phyloP scores from a whole-genome alignment of 495 filamentous ascomycete genomes.

The Aspergillus haitiensis region DNA sequence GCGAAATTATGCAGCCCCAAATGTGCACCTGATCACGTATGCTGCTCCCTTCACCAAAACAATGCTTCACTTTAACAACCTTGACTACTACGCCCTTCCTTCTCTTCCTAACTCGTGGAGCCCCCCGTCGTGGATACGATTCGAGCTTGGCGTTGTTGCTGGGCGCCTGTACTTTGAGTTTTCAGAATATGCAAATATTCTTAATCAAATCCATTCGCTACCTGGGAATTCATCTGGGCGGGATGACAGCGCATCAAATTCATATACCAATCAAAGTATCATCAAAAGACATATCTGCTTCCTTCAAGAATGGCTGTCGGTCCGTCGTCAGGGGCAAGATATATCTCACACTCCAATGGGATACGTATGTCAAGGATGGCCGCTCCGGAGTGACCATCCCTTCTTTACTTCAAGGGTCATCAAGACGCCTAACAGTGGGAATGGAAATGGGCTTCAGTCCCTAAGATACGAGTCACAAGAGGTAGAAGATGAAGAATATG shows the following conservation, averaged over 20 bases:
- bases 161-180: constrained; percentile 57
- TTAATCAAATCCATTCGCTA: constrained; percentile 25
- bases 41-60: constrained; percentile 52
- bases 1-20: constrained; percentile 11
- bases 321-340: constrained; percentile 53
- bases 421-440: background rate
- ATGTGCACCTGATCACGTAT: constrained; percentile 49
- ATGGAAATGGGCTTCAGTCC: constrained; percentile 4
- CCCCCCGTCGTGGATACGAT: constrained; percentile 44
- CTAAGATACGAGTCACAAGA: constrained; percentile 3
- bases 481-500: background rate
- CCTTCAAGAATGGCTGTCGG: constrained; percentile 52
- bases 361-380: constrained; percentile 48
- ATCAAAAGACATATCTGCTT: constrained; percentile 29
- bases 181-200: constrained; percentile 33
- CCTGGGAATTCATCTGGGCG: background rate
- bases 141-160: constrained; percentile 57
- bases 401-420: constrained; percentile 37
- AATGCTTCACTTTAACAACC: constrained; percentile 54
- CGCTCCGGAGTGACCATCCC: constrained; percentile 41
- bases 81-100: constrained; percentile 51
- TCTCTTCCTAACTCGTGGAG: constrained; percentile 34
- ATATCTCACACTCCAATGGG: constrained; percentile 58
- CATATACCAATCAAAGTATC: background rate
- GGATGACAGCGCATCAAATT: background rate